Percentiles rank a stretch among this genome's conserved stretches.
phyloP scores from a whole-genome alignment of 2,329 filamentous ascomycete species.

The Aspergillus quadricinctus region DNA sequence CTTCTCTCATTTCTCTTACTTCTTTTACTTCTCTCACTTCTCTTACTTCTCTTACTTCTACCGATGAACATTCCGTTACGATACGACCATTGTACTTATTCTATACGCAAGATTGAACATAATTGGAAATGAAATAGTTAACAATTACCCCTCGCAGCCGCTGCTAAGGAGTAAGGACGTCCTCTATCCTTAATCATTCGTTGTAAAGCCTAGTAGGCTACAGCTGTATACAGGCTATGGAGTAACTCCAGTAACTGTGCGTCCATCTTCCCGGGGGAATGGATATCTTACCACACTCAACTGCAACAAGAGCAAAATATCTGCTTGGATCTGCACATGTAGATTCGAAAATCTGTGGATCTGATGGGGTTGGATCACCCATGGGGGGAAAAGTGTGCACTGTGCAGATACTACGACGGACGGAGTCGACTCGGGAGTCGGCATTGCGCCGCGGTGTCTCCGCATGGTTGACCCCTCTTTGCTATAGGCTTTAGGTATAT shows the following conservation, averaged over 20 bases:
- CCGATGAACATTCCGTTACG: neutral
- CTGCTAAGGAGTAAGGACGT: no score
- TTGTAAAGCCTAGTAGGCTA: neutral
- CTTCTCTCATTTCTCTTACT: no score
- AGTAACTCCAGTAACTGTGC: neutral
- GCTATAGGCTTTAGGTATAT: neutral
- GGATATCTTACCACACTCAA: neutral
- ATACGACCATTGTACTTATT: neutral
- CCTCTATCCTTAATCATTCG: neutral
- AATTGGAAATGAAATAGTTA: neutral
- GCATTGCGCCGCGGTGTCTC: neutral
- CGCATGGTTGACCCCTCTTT: neutral
- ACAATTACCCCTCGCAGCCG: neutral
- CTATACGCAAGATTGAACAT: neutral
- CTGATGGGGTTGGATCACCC: neutral
- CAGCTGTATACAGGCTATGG: neutral
- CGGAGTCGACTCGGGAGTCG: neutral
- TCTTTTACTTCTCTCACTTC: no score
- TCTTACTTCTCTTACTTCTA: neutral
- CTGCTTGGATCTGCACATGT: neutral
- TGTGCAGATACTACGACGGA: neutral
- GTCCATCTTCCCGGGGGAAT: neutral
- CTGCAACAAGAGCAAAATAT: neutral
- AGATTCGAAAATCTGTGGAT: neutral
- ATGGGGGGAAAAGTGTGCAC: neutral